Conservation (phyloP, 805 yeast genomes). For the Barnettozyma pratensis region DNA sequence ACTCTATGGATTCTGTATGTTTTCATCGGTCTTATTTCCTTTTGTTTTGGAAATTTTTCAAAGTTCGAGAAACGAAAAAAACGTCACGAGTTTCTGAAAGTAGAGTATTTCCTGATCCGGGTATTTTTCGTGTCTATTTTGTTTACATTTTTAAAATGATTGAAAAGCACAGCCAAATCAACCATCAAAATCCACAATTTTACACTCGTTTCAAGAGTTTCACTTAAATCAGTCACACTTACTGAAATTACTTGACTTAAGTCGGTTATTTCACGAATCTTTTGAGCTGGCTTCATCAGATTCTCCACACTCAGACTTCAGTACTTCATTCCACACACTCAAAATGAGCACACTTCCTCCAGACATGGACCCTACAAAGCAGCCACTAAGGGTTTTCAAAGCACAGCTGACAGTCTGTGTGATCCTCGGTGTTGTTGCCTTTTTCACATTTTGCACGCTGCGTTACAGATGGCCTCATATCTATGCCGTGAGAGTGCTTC, state of each 20-base stretch:
- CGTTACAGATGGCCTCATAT: constrained; percentile 75
- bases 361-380: constrained; percentile 27
- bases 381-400: constrained; percentile 53
- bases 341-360: constrained; percentile 26
- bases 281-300: too few species aligned
- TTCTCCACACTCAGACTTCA: too few species aligned
- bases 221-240: too few species aligned
- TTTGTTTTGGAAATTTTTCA: constrained; percentile 1
- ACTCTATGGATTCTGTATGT: too few species aligned
- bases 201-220: too few species aligned
- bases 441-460: constrained; percentile 63
- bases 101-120: background rate
- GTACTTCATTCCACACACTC: background rate
- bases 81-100: too few species aligned
- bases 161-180: too few species aligned
- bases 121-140: background rate
- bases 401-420: constrained; percentile 76
- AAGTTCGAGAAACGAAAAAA: background rate
- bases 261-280: too few species aligned
- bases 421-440: constrained; percentile 61
- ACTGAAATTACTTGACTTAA: too few species aligned
- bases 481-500: constrained; percentile 66
- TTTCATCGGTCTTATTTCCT: background rate
- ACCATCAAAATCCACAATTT: too few species aligned
- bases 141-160: background rate